These are phyloP conservation scores for Astrothelium subdiscretum DNA, from an alignment of 495 filamentous ascomycete genomes.

Conservation along the genomic window DNA sequence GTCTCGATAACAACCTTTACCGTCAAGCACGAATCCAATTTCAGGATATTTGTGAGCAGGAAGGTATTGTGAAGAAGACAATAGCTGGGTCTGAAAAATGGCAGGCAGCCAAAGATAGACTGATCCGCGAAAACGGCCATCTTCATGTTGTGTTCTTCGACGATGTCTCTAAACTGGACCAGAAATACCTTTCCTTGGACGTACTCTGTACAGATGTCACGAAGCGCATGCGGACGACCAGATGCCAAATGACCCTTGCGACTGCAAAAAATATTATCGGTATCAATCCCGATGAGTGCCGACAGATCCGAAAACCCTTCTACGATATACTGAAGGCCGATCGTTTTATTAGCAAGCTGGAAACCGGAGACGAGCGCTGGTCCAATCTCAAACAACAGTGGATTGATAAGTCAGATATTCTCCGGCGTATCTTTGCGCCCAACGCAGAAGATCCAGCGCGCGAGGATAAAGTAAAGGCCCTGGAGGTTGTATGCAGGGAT, in stretches of 20 bases:
- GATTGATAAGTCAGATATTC: conserved; percentile 45
- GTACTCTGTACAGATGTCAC: conserved; percentile 73
- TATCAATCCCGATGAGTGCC: conserved; percentile 59
- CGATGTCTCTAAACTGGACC: conserved; percentile 27
- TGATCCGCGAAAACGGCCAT: conserved; percentile 53
- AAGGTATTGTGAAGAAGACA: conserved; percentile 62
- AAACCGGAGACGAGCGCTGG: conserved; percentile 63
- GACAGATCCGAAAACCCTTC: conserved; percentile 53
- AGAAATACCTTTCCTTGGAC: conserved; percentile 53
- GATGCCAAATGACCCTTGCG: conserved; percentile 52
- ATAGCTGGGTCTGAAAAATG: conserved; percentile 58
- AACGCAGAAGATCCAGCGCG: conserved; percentile 44
- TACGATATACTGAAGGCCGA: conserved; percentile 55
- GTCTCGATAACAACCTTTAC: conserved; percentile 52
- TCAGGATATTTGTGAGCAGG: conserved; percentile 52
- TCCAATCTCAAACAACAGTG: conserved; percentile 56
- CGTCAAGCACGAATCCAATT: conserved; percentile 54
- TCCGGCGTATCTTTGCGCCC: conserved; percentile 45
- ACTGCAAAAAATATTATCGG: conserved; percentile 63
- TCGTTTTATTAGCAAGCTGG: conserved; percentile 61
- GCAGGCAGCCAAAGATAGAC: conserved; percentile 56
- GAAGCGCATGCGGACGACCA: conserved; percentile 58
- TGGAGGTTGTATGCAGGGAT: conserved; percentile 61
- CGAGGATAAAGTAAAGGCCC: conserved; percentile 46
- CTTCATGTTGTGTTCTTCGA: conserved; percentile 55